Percentiles rank a stretch among this genome's conserved stretches.
Conservation (phyloP, 441 rosid species). For the Monsonia emarginata region DNA sequence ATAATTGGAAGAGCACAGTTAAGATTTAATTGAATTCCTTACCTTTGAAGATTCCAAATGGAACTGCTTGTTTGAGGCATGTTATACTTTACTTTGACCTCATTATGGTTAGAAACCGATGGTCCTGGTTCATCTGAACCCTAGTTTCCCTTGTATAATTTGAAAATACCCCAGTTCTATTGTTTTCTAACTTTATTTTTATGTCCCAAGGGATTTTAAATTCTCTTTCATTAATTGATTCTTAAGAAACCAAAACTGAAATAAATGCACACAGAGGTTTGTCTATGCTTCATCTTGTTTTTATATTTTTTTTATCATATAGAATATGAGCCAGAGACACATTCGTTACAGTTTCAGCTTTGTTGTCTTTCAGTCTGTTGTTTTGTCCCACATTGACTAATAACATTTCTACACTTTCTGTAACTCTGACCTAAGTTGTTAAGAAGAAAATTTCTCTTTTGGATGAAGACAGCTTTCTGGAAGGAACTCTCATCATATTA, state of each 20-base stretch:
- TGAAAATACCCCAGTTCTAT: background rate
- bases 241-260: background rate
- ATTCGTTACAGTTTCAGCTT: too few species aligned
- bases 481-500: conserved; percentile 80
- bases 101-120: background rate
- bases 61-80: background rate
- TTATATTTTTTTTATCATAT: too few species aligned
- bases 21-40: too few species aligned
- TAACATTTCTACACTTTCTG: too few species aligned
- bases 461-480: conserved; percentile 65
- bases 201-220: background rate
- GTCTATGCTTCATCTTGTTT: too few species aligned
- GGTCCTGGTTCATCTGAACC: background rate
- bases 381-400: too few species aligned
- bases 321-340: too few species aligned
- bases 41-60: background rate
- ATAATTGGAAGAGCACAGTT: background rate
- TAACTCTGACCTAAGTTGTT: too few species aligned
- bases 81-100: background rate
- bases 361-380: too few species aligned
- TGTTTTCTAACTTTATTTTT: background rate
- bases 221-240: background rate
- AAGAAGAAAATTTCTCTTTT: background rate
- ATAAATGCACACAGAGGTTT: too few species aligned
- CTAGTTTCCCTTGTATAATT: background rate